Percentiles rank a stretch among this genome's conserved stretches.
Conservation (phyloP, 1,284 basidiomycete genomes). For the Caloboletus inedulis region DNA sequence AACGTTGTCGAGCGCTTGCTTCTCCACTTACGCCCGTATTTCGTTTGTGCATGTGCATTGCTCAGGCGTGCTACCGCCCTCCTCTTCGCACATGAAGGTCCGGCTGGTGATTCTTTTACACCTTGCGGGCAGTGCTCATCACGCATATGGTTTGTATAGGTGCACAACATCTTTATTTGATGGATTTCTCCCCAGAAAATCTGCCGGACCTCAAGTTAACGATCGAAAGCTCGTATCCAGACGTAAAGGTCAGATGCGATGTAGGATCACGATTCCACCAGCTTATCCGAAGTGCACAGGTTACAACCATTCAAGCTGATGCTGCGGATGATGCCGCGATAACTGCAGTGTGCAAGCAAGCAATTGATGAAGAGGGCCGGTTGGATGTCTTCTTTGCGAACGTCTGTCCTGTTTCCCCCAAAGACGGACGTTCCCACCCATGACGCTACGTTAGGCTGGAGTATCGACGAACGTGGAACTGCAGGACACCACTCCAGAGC, state of each 20-base stretch:
- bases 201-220: constrained; percentile 69
- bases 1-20: constrained; percentile 5
- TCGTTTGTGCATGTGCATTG: constrained; percentile 7
- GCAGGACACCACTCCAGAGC: constrained; percentile 57
- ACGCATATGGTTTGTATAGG: constrained; percentile 45
- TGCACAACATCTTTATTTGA: constrained; percentile 78
- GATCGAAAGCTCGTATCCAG: constrained; percentile 68
- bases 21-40: constrained; percentile 13
- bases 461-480: constrained; percentile 49
- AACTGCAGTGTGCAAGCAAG: constrained; percentile 64
- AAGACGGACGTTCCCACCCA: background rate
- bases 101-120: constrained; percentile 9
- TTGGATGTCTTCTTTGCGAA: constrained; percentile 96
- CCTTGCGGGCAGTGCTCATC: constrained; percentile 4
- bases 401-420: constrained; percentile 42
- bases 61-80: constrained; percentile 71
- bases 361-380: constrained; percentile 75
- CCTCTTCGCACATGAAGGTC: constrained; percentile 80
- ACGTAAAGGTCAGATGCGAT: constrained; percentile 62
- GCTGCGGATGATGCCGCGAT: constrained; percentile 81
- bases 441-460: constrained; percentile 54
- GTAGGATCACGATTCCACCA: constrained; percentile 4
- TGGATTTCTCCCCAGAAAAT: constrained; percentile 74
- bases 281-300: constrained; percentile 42
- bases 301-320: constrained; percentile 72